Evolutionary conservation across 1,284 basidiomycete genomes (phyloP).

Genomic region (Cutaneotrichosporon sp.): DNA sequence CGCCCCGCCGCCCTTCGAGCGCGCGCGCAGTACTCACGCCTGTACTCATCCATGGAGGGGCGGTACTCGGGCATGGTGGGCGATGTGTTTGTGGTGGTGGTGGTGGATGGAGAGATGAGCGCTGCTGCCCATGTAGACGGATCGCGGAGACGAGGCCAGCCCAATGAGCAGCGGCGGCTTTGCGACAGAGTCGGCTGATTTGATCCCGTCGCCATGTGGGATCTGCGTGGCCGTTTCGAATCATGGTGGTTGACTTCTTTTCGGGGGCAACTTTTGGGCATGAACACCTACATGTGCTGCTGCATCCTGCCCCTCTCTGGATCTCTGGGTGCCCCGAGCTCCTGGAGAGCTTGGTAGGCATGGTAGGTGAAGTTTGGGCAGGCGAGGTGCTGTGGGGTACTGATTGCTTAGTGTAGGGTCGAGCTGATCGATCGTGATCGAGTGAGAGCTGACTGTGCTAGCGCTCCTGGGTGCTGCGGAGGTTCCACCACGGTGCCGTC

Average conservation of each 20-base stretch:
- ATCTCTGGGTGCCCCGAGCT: too few relatives aligned
- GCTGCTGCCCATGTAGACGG: background rate
- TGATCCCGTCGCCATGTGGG: constrained; percentile 12
- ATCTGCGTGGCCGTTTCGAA: background rate
- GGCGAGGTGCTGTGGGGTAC: too few relatives aligned
- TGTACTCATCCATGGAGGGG: constrained; percentile 44
- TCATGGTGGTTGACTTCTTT: background rate
- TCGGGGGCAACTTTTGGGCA: too few relatives aligned
- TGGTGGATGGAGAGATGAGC: constrained; percentile 8
- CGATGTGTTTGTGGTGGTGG: constrained; percentile 8
- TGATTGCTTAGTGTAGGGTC: too few relatives aligned
- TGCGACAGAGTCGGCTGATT: constrained; percentile 11
- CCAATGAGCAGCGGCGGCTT: constrained; percentile 20
- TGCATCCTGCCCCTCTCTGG: too few relatives aligned
- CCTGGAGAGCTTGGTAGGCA: too few relatives aligned
- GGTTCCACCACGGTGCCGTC: too few relatives aligned
- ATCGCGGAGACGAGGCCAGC: background rate
- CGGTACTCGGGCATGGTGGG: constrained; percentile 26
- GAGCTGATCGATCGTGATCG: too few relatives aligned
- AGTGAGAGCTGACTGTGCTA: too few relatives aligned
- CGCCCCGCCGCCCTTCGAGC: background rate
- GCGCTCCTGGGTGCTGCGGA: too few relatives aligned
- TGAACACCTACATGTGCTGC: too few relatives aligned
- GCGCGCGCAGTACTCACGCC: constrained; percentile 28
- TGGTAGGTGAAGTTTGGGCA: too few relatives aligned